Evolutionary conservation across 495 filamentous ascomycete genomes (phyloP).

Genomic region (Astrothelium macrocarpum): DNA sequence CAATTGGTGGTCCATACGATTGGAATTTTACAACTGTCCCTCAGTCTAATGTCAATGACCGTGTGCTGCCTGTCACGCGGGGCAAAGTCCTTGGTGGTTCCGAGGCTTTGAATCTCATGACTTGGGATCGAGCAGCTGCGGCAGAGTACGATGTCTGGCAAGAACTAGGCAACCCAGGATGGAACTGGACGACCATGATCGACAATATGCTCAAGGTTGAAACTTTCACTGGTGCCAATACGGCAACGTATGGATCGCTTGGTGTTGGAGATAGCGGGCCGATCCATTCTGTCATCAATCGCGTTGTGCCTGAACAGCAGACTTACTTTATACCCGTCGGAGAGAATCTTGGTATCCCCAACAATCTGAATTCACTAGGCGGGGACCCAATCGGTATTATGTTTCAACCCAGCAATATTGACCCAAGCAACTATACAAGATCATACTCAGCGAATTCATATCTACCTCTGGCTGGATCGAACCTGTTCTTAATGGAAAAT

Average conservation of each 20-base stretch:
- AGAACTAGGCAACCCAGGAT: slow-evolving; percentile 16
- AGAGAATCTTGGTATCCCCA: slow-evolving; percentile 11
- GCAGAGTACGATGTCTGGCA: slow-evolving; percentile 19
- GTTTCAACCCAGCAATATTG: slow-evolving; percentile 12
- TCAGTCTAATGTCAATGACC: slow-evolving; percentile 16
- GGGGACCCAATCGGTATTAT: slow-evolving; percentile 12
- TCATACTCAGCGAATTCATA: slow-evolving; percentile 15
- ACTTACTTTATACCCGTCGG: slow-evolving; percentile 5
- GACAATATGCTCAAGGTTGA: slow-evolving; percentile 24
- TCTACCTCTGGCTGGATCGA: slow-evolving; percentile 7
- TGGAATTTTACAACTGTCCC: slow-evolving; percentile 24
- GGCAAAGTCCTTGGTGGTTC: slow-evolving; percentile 26
- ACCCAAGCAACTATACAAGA: slow-evolving; percentile 14
- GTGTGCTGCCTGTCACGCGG: slow-evolving; percentile 12
- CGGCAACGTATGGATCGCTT: background rate
- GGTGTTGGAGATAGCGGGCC: slow-evolving; percentile 10
- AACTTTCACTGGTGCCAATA: slow-evolving; percentile 13
- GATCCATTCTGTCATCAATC: slow-evolving; percentile 13
- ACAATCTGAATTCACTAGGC: slow-evolving; percentile 10
- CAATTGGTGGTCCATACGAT: slow-evolving; percentile 18
- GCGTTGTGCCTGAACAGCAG: slow-evolving; percentile 14
- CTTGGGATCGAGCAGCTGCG: slow-evolving; percentile 19
- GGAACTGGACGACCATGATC: slow-evolving; percentile 20
- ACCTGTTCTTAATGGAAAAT: slow-evolving; percentile 6
- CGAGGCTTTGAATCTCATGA: slow-evolving; percentile 24